Conservation (phyloP, 2,329 filamentous ascomycete genomes). For the Corinectria fuckeliana region DNA sequence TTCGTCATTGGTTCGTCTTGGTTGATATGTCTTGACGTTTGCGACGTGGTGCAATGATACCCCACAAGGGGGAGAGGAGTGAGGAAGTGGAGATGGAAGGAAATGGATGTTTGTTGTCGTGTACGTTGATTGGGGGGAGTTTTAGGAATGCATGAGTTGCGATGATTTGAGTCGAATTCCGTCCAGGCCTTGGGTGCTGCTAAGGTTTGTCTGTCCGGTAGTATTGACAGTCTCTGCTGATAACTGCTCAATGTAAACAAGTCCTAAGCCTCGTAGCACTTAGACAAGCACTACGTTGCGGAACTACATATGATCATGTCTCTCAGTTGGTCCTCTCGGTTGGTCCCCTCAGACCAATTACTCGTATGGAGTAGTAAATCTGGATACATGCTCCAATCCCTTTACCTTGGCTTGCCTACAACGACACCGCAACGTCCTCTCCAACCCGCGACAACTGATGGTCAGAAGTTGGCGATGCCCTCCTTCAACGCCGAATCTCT, state of each 20-base stretch:
- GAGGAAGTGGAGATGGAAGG: background rate
- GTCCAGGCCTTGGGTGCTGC: background rate
- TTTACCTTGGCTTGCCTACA: no score
- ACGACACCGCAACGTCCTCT: no score
- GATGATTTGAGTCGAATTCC: background rate
- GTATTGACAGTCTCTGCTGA: background rate
- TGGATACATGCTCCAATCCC: no score
- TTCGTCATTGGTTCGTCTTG: conserved; percentile 11
- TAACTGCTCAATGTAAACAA: background rate
- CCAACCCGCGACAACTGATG: no score
- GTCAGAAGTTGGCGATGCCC: no score
- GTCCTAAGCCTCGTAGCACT: no score
- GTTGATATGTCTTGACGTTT: conserved; percentile 15
- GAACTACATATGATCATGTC: no score
- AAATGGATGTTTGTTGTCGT: conserved; percentile 6
- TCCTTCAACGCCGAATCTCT: no score
- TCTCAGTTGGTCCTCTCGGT: no score
- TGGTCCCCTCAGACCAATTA: no score
- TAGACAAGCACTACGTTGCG: no score
- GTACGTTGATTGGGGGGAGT: conserved; percentile 7
- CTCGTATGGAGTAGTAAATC: no score
- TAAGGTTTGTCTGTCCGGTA: background rate
- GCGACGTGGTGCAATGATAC: conserved; percentile 22
- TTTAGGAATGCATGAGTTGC: conserved; percentile 6
- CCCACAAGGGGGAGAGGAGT: conserved; percentile 15